phyloP scores from a whole-genome alignment of 129 eudicot genomes.

The Artemisia argyi region DNA sequence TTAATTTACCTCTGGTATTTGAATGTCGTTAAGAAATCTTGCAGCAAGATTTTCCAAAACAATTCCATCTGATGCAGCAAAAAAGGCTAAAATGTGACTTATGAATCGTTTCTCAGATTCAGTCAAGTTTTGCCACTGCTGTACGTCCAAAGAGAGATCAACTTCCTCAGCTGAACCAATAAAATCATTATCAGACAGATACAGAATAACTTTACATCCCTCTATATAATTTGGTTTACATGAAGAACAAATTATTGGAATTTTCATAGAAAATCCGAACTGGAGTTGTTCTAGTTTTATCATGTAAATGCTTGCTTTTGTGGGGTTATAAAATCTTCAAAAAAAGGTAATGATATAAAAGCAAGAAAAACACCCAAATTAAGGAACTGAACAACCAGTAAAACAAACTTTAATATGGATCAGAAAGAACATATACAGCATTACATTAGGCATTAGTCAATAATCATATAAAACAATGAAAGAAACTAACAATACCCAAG shows the following conservation, averaged over 20 bases:
- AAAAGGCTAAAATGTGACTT: conserved; percentile 82
- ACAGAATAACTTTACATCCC: background rate
- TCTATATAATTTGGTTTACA: background rate
- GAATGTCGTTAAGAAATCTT: conserved; percentile 71
- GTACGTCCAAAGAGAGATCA: conserved; percentile 78
- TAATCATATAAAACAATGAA: background rate
- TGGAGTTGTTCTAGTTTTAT: background rate
- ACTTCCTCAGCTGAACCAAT: conserved; percentile 74
- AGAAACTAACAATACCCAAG: background rate
- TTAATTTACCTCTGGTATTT: conserved; percentile 63
- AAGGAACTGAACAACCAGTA: background rate
- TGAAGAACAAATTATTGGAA: background rate
- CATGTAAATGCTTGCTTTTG: background rate
- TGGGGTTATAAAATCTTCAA: background rate
- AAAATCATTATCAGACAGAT: background rate
- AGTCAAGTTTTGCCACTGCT: conserved; percentile 68
- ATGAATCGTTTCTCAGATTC: conserved; percentile 70
- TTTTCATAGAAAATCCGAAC: background rate
- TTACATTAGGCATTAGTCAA: background rate
- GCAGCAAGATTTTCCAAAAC: conserved; percentile 85
- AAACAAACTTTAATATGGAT: conserved; percentile 2
- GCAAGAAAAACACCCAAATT: conserved; percentile 3
- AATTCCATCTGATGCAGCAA: conserved; percentile 93
- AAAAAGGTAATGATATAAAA: background rate
- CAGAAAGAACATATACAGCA: background rate